A percentile compares a stretch with the other conserved stretches of the same genome.
phyloP scores from a whole-genome alignment of 768 basidiomycete genomes.

The Pilatotrama ljubarskyi region DNA sequence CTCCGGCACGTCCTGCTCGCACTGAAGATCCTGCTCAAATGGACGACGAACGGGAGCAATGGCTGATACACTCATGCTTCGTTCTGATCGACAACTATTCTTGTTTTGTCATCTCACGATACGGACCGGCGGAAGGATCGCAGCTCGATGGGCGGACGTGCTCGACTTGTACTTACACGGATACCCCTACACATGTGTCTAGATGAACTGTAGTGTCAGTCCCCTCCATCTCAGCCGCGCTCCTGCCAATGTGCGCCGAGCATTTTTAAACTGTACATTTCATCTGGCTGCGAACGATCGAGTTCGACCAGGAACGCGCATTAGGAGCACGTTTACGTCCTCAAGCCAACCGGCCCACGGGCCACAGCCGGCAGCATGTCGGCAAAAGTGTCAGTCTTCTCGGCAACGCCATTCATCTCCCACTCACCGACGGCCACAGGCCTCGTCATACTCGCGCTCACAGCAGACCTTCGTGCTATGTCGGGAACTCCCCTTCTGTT shows the following conservation, averaged over 20 bases:
- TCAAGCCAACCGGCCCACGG: constrained; percentile 4
- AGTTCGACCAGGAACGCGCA: constrained; percentile 7
- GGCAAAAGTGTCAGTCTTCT: constrained; percentile 1
- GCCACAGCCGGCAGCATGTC: constrained; percentile 6
- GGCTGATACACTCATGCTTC: constrained; percentile 40
- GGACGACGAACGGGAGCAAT: constrained; percentile 78
- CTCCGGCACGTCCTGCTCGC: constrained; percentile 88
- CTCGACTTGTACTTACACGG: too few relatives aligned
- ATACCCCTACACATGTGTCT: too few relatives aligned
- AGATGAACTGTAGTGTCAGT: neutral
- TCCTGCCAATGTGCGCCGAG: neutral
- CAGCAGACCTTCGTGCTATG: neutral
- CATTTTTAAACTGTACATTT: neutral
- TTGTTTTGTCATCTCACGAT: neutral
- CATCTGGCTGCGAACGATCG: neutral
- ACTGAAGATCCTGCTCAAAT: constrained; percentile 84
- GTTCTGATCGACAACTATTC: too few relatives aligned
- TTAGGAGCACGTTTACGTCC: constrained; percentile 12
- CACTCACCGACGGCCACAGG: neutral
- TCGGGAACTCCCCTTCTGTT: neutral
- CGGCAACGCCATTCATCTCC: neutral
- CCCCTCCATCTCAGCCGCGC: neutral
- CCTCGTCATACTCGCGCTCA: neutral
- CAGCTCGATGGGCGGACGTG: too few relatives aligned
- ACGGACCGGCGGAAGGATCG: neutral